These are phyloP conservation scores for Nymphaea thermarum DNA, from an alignment of 164 flowering plant genomes.

Conservation along the genomic window DNA sequence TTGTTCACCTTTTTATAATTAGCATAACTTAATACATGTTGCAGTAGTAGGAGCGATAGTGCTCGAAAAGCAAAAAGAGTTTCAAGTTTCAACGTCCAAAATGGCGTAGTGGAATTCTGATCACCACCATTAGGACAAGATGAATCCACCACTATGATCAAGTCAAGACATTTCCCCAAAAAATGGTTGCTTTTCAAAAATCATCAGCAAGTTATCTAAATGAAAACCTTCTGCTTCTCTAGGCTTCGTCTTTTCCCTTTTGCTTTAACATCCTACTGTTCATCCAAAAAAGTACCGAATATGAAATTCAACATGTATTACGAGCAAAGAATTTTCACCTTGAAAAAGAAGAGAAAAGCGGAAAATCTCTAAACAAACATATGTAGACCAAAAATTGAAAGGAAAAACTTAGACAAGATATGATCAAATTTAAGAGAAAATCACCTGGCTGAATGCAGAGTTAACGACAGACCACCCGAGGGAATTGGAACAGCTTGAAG, in stretches of 20 bases:
- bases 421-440: neutral
- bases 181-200: neutral
- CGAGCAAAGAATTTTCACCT: too few relatives aligned
- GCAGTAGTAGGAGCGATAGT: neutral
- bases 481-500: slow-evolving; percentile 82
- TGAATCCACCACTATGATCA: neutral
- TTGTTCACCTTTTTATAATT: neutral
- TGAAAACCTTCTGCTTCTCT: neutral
- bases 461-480: slow-evolving; percentile 60
- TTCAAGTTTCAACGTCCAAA: neutral
- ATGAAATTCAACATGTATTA: too few relatives aligned
- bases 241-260: too few relatives aligned
- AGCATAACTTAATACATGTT: neutral
- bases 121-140: neutral
- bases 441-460: slow-evolving; percentile 72
- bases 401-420: too few relatives aligned
- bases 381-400: too few relatives aligned
- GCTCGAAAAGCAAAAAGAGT: neutral
- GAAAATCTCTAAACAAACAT: too few relatives aligned
- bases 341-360: too few relatives aligned
- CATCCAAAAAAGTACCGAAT: too few relatives aligned
- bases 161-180: neutral
- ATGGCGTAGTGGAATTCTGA: neutral
- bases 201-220: neutral
- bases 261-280: too few relatives aligned